phyloP scores from a whole-genome alignment of 164 flowering plant species.

The Chimonanthus salicifolius region DNA sequence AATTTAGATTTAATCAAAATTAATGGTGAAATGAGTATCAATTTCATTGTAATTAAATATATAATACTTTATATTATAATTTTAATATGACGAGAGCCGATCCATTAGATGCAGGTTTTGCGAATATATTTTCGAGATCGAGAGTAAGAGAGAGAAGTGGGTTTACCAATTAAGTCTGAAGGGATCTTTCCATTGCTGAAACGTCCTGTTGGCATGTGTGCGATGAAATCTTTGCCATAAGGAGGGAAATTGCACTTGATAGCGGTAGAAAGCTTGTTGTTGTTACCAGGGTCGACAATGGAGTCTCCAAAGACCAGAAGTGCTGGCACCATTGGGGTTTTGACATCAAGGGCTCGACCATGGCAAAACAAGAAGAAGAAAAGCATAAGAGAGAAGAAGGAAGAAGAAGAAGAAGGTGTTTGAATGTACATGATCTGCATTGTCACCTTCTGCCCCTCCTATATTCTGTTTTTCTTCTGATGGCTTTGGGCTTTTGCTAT shows the following conservation, averaged over 20 bases:
- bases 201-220: conserved; percentile 50
- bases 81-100: too few relatives aligned
- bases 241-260: conserved; percentile 63
- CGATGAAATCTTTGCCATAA: conserved; percentile 59
- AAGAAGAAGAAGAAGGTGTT: not conserved
- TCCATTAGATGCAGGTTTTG: too few relatives aligned
- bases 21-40: too few relatives aligned
- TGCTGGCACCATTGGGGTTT: conserved; percentile 22
- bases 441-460: not conserved
- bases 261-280: conserved; percentile 41
- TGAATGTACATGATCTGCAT: not conserved
- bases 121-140: not conserved
- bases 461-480: not conserved
- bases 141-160: not conserved
- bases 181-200: conserved; percentile 57
- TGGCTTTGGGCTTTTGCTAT: not conserved
- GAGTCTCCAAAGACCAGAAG: conserved; percentile 76
- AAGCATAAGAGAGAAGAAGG: not conserved
- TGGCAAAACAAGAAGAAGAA: not conserved
- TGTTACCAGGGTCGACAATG: conserved; percentile 66
- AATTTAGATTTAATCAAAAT: too few relatives aligned
- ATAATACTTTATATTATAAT: too few relatives aligned
- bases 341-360: not conserved
- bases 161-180: conserved; percentile 8
- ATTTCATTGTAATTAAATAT: too few relatives aligned